Evolutionary conservation across 2,329 filamentous ascomycete species (phyloP), one percentile per base, ranked within the genome.

Genomic region (Trichoderma oligosporum): DNA sequence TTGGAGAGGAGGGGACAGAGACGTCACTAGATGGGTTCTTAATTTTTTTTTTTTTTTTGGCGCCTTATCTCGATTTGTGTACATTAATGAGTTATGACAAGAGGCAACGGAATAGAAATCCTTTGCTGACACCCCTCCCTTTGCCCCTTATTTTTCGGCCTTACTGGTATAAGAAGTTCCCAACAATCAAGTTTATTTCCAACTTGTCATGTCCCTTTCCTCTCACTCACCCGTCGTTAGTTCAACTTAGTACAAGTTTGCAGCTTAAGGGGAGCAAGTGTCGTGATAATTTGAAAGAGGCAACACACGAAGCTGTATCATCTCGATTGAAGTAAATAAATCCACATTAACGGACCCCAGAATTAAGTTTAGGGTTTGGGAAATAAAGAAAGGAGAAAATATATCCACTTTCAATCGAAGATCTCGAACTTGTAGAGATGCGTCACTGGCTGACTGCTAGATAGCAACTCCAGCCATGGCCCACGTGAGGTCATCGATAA

Each of bases 1-100:
- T 57, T 76, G 64, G 64, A 73, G 61, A 68, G 74, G 61, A 68
- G 74, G 24, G 29, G 11, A n/a, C 51, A 36, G 41, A 57, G 58
- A n/a, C 58, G 58, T 42, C 58, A 60, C 51, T 59, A 59, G 36
- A 25, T 12, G 33, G 20, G 8, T 18, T 12, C 20, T 14, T 20
- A 22, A 5, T 11, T 4, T 18, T 11, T 22, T 27, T n/a, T 35
- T 24, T n/a, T 38, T 16, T 36, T 8, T 18, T 38, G 31, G n/a
- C n/a, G n/a, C n/a, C n/a, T n/a, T n/a, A n/a, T n/a, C n/a, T n/a
- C n/a, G n/a, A n/a, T n/a, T n/a, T n/a, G n/a, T n/a, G n/a, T n/a
- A n/a, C n/a, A n/a, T n/a, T 38, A 36, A 53, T 35, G 49, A 22
- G 49, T 53, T 35, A 53, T 53, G 39, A 53, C 27, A 53, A n/a